phyloP scores from a whole-genome alignment of 441 rosid species.

The Raphanus hybrid region DNA sequence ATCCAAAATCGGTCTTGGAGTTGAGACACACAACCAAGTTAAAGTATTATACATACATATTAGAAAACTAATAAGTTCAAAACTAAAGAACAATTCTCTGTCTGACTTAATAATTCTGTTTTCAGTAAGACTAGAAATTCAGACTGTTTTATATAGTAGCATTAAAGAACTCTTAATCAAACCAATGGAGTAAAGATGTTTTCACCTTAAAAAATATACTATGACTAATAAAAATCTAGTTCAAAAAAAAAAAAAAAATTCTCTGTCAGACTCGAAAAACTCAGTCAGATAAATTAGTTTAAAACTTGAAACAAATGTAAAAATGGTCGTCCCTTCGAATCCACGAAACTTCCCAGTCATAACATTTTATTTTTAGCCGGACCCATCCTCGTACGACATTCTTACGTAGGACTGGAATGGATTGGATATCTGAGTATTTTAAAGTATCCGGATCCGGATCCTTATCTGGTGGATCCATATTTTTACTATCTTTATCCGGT shows the following conservation, averaged over 20 bases:
- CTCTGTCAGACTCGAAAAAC: not conserved
- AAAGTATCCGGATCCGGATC: too few relatives aligned
- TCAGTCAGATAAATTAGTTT: slow-evolving; percentile 4
- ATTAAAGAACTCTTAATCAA: too few relatives aligned
- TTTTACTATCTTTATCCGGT: too few relatives aligned
- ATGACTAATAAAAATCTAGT: too few relatives aligned
- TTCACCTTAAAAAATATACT: too few relatives aligned
- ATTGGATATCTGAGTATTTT: too few relatives aligned
- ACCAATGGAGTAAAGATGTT: too few relatives aligned
- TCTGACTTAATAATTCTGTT: not conserved
- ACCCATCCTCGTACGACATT: slow-evolving; percentile 32
- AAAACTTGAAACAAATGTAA: slow-evolving; percentile 1
- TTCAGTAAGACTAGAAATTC: too few relatives aligned
- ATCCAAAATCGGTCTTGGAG: not conserved
- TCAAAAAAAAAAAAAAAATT: too few relatives aligned
- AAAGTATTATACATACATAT: not conserved
- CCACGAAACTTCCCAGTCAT: slow-evolving; percentile 42
- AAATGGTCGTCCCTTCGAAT: slow-evolving; percentile 41
- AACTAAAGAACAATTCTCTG: not conserved
- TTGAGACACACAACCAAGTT: not conserved
- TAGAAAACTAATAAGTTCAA: not conserved
- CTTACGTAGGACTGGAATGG: too few relatives aligned
- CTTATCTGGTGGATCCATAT: too few relatives aligned
- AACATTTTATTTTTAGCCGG: slow-evolving; percentile 21
- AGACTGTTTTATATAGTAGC: too few relatives aligned